A percentile compares a stretch with the other conserved stretches of the same genome.
These are phyloP conservation scores for Hura crepitans DNA, from an alignment of 441 rosid species.

Conservation along the genomic window DNA sequence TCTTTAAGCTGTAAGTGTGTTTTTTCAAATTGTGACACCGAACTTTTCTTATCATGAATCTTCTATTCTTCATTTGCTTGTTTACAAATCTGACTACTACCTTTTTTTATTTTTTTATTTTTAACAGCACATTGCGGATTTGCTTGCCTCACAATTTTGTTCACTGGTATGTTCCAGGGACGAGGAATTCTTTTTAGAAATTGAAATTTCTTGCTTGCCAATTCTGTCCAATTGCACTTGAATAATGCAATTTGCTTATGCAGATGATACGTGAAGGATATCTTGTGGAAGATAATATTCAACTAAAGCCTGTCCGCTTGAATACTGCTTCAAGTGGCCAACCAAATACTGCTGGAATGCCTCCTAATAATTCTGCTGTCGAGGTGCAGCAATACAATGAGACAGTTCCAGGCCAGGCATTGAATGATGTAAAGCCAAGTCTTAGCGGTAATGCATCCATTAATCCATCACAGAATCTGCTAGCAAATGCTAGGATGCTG, in stretches of 20 bases:
- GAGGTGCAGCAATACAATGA: constrained; percentile 65
- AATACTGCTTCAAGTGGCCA: constrained; percentile 52
- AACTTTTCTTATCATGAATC: constrained; percentile 11
- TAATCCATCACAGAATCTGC: constrained; percentile 46
- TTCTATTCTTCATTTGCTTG: constrained; percentile 23
- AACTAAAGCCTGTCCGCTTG: constrained; percentile 45
- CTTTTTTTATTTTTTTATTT: constrained; percentile 21
- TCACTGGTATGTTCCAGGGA: constrained; percentile 57
- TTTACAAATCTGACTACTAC: constrained; percentile 28
- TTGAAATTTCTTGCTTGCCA: constrained; percentile 4
- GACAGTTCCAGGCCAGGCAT: constrained; percentile 48
- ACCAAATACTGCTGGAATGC: constrained; percentile 41
- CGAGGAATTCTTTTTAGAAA: constrained; percentile 7
- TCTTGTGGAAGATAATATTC: constrained; percentile 48
- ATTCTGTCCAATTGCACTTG: constrained; percentile 20
- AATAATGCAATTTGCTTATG: constrained; percentile 31
- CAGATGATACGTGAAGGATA: constrained; percentile 82
- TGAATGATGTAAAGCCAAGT: constrained; percentile 55
- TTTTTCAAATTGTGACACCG: constrained; percentile 6
- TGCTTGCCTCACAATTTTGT: constrained; percentile 69
- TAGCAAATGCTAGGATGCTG: constrained; percentile 58
- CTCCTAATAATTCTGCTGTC: constrained; percentile 47
- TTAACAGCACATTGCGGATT: constrained; percentile 76
- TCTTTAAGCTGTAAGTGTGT: no score
- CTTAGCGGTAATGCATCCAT: constrained; percentile 45